phyloP scores from a whole-genome alignment of 352 stramenopile species.

The Pythium brassicae region DNA sequence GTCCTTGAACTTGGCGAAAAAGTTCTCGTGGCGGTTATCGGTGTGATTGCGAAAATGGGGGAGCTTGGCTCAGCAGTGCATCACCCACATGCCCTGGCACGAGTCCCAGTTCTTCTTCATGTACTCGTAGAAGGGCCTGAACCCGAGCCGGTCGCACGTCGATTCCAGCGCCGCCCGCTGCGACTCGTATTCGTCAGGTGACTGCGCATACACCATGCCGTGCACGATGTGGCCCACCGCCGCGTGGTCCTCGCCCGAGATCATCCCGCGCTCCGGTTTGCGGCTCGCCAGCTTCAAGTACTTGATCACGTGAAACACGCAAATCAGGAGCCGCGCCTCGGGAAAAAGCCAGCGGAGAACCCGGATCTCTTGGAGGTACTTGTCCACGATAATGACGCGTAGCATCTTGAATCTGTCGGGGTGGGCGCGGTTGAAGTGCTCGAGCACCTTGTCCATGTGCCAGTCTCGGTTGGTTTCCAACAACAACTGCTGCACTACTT shows the following conservation, averaged over 20 bases:
- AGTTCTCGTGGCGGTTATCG: too few relatives aligned
- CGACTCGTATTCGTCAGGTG: constrained; percentile 4
- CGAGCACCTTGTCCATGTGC: constrained; percentile 14
- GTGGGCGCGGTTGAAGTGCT: constrained; percentile 14
- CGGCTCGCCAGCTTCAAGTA: constrained; percentile 7
- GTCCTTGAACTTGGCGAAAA: too few relatives aligned
- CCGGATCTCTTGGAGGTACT: constrained; percentile 24
- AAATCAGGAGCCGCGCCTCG: constrained; percentile 15
- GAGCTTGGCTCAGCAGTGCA: too few relatives aligned
- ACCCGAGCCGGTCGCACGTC: too few relatives aligned
- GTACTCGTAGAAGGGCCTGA: too few relatives aligned
- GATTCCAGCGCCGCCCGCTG: too few relatives aligned
- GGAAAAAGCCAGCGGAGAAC: constrained; percentile 13
- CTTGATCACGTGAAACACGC: constrained; percentile 25
- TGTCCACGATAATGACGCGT: constrained; percentile 22
- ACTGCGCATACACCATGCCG: constrained; percentile 9
- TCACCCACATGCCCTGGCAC: too few relatives aligned
- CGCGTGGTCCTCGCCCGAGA: constrained; percentile 4
- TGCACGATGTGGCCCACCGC: constrained; percentile 6
- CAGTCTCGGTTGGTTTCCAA: constrained; percentile 17
- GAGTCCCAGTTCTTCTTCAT: too few relatives aligned
- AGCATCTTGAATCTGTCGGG: constrained; percentile 6
- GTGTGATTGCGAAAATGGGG: too few relatives aligned
- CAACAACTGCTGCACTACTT: constrained; percentile 15
- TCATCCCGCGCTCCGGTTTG: constrained; percentile 13